Conservation (phyloP, 1,284 basidiomycete species). For the Stygiomarasmius scandens region DNA sequence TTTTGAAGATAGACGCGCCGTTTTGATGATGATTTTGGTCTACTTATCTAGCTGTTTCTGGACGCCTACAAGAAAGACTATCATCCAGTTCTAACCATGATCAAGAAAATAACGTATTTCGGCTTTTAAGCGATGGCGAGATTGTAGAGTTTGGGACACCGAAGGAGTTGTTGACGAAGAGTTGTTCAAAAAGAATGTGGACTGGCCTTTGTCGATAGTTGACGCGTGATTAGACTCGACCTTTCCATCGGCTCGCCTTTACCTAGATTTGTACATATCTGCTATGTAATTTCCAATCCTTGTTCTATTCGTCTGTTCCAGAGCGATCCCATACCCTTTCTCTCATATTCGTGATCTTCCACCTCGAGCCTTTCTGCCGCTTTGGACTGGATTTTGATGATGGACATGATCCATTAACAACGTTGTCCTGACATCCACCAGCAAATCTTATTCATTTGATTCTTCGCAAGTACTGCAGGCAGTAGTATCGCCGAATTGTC, state of each 20-base stretch:
- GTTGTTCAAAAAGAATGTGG: slow-evolving; percentile 68
- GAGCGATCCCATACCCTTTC: neutral
- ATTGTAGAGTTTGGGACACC: slow-evolving; percentile 78
- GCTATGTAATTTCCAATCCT: neutral
- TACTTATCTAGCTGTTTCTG: slow-evolving; percentile 42
- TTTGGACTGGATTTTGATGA: neutral
- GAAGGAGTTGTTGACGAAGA: slow-evolving; percentile 54
- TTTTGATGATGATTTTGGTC: neutral
- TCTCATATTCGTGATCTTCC: neutral
- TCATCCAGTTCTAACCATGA: no score
- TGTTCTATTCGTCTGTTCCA: slow-evolving; percentile 1
- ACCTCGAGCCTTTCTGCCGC: neutral
- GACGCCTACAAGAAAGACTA: no score
- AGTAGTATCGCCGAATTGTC: neutral
- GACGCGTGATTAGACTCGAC: neutral
- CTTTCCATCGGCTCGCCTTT: neutral
- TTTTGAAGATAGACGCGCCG: no score
- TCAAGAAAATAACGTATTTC: no score
- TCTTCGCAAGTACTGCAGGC: neutral
- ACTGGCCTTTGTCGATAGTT: slow-evolving; percentile 44
- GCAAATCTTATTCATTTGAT: neutral
- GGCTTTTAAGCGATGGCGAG: slow-evolving; percentile 70
- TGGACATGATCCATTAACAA: no score
- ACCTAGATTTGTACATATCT: neutral
- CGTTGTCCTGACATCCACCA: no score